A percentile compares a stretch with the other conserved stretches of the same genome.
These are phyloP conservation scores for Cladophialophora chaetospira DNA, from an alignment of 2,329 filamentous ascomycete genomes.

Conservation along the genomic window DNA sequence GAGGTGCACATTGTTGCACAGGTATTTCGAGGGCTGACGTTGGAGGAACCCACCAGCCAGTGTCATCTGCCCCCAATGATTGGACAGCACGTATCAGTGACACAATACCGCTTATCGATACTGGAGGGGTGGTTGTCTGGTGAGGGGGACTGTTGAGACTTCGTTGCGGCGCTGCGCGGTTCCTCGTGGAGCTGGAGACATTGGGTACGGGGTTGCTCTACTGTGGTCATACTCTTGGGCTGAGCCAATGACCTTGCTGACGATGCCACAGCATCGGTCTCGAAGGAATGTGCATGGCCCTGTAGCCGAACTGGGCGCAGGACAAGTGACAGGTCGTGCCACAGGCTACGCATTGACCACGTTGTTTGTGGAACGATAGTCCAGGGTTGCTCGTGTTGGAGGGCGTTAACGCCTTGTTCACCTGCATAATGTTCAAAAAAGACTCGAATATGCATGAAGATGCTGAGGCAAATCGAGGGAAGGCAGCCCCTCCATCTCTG, in stretches of 20 bases:
- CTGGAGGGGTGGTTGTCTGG: neutral
- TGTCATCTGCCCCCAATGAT: neutral
- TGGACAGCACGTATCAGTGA: conserved; percentile 12
- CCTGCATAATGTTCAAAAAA: too few relatives aligned
- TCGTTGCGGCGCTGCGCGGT: too few relatives aligned
- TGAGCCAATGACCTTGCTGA: neutral
- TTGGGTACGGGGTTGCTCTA: neutral
- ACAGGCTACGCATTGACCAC: conserved; percentile 18
- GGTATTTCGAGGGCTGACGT: neutral
- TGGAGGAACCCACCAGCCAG: neutral
- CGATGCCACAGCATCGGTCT: neutral
- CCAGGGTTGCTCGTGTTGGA: too few relatives aligned
- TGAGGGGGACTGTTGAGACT: neutral
- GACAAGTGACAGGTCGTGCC: conserved; percentile 3
- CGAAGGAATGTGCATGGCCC: neutral
- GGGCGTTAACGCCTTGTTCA: neutral
- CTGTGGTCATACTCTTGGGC: neutral
- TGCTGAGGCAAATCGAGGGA: too few relatives aligned
- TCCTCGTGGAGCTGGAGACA: neutral
- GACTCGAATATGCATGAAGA: too few relatives aligned
- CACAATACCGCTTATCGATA: conserved; percentile 10
- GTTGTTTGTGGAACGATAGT: conserved; percentile 4
- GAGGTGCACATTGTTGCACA: conserved; percentile 1
- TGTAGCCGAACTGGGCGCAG: neutral
- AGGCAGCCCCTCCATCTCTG: too few relatives aligned